Conservation (phyloP, 495 filamentous ascomycete species). For the Cenococcum geophilum region DNA sequence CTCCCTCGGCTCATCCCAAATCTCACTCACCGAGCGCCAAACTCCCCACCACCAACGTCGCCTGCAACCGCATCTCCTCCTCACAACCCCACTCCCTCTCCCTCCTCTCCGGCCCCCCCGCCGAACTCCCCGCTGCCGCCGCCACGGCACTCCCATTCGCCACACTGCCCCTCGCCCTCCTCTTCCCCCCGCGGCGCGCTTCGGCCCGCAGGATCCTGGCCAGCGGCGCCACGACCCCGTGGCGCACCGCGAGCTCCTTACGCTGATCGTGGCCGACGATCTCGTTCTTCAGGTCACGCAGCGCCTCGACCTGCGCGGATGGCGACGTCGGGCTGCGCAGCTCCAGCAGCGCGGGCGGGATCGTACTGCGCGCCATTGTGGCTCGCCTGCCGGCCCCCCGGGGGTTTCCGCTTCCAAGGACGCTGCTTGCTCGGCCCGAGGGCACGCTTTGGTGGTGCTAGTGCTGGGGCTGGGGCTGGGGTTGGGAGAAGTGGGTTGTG, state of each 20-base stretch:
- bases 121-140: neutral
- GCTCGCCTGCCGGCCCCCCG: too few species aligned
- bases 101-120: constrained; percentile 22
- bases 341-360: constrained; percentile 27
- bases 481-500: too few species aligned
- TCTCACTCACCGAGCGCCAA: constrained; percentile 67
- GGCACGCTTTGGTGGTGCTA: too few species aligned
- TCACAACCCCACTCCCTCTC: constrained; percentile 44
- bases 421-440: too few species aligned
- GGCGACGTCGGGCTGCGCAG: constrained; percentile 21
- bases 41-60: constrained; percentile 72
- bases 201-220: constrained; percentile 50
- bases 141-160: constrained; percentile 32
- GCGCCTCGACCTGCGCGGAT: constrained; percentile 50
- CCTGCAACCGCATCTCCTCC: constrained; percentile 66
- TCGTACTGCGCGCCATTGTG: constrained; percentile 22
- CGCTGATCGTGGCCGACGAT: constrained; percentile 80
- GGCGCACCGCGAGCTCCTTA: constrained; percentile 68
- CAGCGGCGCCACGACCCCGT: constrained; percentile 63
- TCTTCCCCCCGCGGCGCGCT: constrained; percentile 39
- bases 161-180: constrained; percentile 36
- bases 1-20: neutral
- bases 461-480: too few species aligned
- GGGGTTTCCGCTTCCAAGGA: too few species aligned
- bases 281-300: constrained; percentile 78